Evolutionary conservation across 78 protist genomes (phyloP).

Genomic region (Dictyostelium firmibasis): DNA sequence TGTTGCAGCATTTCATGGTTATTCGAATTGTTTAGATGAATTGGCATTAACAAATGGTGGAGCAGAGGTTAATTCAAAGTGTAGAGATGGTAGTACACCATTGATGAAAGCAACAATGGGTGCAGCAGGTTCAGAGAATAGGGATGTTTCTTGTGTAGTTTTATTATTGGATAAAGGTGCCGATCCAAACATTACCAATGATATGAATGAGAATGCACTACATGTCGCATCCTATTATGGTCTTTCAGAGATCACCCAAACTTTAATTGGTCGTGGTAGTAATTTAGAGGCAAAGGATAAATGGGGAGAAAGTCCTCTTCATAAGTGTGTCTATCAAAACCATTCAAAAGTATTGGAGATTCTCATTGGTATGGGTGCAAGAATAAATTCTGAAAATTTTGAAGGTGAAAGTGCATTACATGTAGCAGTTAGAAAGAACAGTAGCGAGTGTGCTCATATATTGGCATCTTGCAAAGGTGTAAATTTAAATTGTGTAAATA

Average conservation of each 20-base stretch:
- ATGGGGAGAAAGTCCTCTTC: slow-evolving; percentile 69
- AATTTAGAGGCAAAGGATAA: slow-evolving; percentile 58
- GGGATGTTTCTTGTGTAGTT: not conserved
- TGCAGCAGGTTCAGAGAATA: slow-evolving; percentile 14
- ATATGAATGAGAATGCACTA: slow-evolving; percentile 23
- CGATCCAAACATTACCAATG: slow-evolving; percentile 57
- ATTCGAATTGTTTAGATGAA: not conserved
- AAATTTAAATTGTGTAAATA: slow-evolving; percentile 17
- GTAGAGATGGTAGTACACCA: slow-evolving; percentile 65
- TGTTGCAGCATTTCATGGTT: slow-evolving; percentile 63
- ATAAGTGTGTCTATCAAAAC: slow-evolving; percentile 37
- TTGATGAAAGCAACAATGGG: slow-evolving; percentile 48
- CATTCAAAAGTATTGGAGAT: slow-evolving; percentile 9
- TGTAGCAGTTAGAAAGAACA: slow-evolving; percentile 7
- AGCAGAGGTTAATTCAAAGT: slow-evolving; percentile 23
- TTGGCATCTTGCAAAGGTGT: not conserved
- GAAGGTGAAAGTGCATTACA: slow-evolving; percentile 70
- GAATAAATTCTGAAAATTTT: slow-evolving; percentile 9
- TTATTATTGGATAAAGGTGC: slow-evolving; percentile 60
- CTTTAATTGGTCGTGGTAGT: slow-evolving; percentile 40
- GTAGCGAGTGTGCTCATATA: slow-evolving; percentile 32
- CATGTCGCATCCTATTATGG: slow-evolving; percentile 53
- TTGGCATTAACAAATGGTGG: slow-evolving; percentile 25
- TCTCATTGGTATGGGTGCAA: slow-evolving; percentile 54
- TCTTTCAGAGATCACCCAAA: slow-evolving; percentile 27